phyloP scores from a whole-genome alignment of 441 rosid genomes.

The Populus hybrid region DNA sequence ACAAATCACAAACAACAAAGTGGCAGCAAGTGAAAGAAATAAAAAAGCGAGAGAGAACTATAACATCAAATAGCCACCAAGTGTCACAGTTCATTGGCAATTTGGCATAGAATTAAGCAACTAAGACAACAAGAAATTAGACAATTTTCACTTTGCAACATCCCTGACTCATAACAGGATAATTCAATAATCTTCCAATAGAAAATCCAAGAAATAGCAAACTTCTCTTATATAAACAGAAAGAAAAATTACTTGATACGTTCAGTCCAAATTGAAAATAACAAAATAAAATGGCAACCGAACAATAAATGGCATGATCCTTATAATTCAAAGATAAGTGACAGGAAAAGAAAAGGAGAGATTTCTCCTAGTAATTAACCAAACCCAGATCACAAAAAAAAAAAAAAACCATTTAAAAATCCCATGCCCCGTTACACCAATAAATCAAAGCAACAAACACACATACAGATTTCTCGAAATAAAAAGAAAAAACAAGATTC shows the following conservation, averaged over 20 bases:
- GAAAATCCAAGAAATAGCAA: constrained; percentile 4
- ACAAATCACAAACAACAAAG: neutral
- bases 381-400: constrained; percentile 28
- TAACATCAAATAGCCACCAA: neutral
- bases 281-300: constrained; percentile 16
- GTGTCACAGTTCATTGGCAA: neutral
- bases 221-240: neutral
- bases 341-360: neutral
- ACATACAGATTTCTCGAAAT: constrained; percentile 5
- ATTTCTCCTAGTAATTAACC: constrained; percentile 10
- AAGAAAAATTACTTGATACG: constrained; percentile 12
- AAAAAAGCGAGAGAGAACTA: neutral
- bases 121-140: neutral
- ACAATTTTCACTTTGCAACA: constrained; percentile 2
- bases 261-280: constrained; percentile 7
- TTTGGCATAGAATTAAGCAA: neutral
- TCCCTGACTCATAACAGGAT: constrained; percentile 8
- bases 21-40: neutral
- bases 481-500: constrained; percentile 1
- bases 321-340: constrained; percentile 15
- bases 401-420: neutral
- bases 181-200: neutral
- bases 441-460: neutral
- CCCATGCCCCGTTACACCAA: constrained; percentile 21
- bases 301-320: neutral